Percentiles rank a stretch among this genome's conserved stretches.
Conservation (phyloP, 768 basidiomycete genomes). For the Boletus edulis region DNA sequence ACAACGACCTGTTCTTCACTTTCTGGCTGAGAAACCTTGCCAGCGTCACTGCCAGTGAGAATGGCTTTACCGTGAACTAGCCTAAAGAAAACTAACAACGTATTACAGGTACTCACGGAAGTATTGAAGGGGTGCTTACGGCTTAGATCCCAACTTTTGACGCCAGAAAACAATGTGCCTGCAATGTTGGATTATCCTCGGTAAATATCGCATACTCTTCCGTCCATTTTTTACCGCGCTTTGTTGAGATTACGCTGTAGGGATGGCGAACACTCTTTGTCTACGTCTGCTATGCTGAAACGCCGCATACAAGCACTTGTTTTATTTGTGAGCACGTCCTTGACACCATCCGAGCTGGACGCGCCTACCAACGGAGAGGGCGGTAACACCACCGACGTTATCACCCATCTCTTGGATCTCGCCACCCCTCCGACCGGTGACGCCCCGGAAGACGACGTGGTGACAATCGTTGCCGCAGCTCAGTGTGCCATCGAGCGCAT, state of each 20-base stretch:
- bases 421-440: constrained; percentile 35
- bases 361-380: constrained; percentile 4
- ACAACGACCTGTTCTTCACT: too few relatives aligned
- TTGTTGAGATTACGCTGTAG: constrained; percentile 31
- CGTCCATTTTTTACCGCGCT: not conserved
- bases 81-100: not conserved
- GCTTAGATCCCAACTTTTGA: constrained; percentile 44
- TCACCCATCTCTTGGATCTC: constrained; percentile 49
- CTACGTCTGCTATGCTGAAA: constrained; percentile 43
- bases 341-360: constrained; percentile 36
- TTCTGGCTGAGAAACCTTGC: too few relatives aligned
- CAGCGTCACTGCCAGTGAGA: too few relatives aligned
- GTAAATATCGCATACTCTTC: constrained; percentile 33
- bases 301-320: constrained; percentile 70
- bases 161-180: constrained; percentile 36
- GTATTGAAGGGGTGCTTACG: constrained; percentile 65
- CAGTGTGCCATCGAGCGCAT: constrained; percentile 50
- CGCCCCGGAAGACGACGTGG: constrained; percentile 35
- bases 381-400: constrained; percentile 39
- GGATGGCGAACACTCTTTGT: constrained; percentile 55
- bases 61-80: too few relatives aligned
- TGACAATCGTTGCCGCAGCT: constrained; percentile 46
- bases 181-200: constrained; percentile 55
- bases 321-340: constrained; percentile 54
- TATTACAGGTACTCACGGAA: constrained; percentile 55